Conservation (phyloP, 768 basidiomycete species). For the Psilocybe azurescens region DNA sequence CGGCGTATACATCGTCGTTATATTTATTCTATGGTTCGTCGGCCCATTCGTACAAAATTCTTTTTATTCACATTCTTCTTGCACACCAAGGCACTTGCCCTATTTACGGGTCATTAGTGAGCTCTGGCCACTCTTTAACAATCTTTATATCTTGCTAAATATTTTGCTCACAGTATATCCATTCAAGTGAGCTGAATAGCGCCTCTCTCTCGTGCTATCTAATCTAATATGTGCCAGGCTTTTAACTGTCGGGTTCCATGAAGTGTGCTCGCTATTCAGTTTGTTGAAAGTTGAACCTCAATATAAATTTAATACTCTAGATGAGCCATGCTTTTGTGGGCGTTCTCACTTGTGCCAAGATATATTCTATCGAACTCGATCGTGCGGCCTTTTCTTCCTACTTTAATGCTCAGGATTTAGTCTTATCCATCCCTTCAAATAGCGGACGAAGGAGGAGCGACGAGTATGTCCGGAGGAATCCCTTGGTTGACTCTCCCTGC, state of each 20-base stretch:
- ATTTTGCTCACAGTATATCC: slow-evolving; percentile 68
- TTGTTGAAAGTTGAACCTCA: background rate
- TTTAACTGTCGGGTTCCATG: slow-evolving; percentile 89
- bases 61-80: background rate
- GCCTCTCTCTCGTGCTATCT: background rate
- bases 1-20: slow-evolving; percentile 72
- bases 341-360: slow-evolving; percentile 83
- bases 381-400: slow-evolving; percentile 55
- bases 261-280: slow-evolving; percentile 48
- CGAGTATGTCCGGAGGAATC: slow-evolving; percentile 87
- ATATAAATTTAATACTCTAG: slow-evolving; percentile 36
- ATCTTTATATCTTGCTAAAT: background rate
- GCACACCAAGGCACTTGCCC: slow-evolving; percentile 71
- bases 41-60: background rate
- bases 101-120: slow-evolving; percentile 74
- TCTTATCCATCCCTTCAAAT: slow-evolving; percentile 18
- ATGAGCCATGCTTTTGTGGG: slow-evolving; percentile 89
- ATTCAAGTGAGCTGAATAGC: slow-evolving; percentile 72
- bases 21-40: slow-evolving; percentile 80
- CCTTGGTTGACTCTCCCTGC: slow-evolving; percentile 79
- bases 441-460: slow-evolving; percentile 91
- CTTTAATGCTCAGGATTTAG: background rate
- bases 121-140: slow-evolving; percentile 25
- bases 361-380: slow-evolving; percentile 86
- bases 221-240: slow-evolving; percentile 47